Evolutionary conservation across 441 rosid genomes (phyloP).

Genomic region (Aquilaria agallochum): DNA sequence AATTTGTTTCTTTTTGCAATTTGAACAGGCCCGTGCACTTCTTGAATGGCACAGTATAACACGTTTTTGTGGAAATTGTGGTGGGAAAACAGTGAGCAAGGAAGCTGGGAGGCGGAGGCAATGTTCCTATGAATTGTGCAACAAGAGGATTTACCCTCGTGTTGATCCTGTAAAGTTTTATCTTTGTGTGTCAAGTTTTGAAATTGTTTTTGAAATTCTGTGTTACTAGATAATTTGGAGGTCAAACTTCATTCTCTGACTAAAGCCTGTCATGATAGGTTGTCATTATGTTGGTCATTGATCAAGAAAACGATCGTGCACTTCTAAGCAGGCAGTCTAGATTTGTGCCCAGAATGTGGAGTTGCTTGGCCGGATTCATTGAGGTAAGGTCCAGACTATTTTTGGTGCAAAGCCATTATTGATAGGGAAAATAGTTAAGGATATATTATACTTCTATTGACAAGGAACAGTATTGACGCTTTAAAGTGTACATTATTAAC

Average conservation of each 20-base stretch:
- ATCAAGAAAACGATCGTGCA: conserved; percentile 65
- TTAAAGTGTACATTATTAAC: too few species aligned
- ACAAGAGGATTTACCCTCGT: conserved; percentile 71
- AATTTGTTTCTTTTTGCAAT: too few species aligned
- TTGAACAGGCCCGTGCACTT: conserved; percentile 69
- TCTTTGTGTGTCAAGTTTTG: conserved; percentile 8
- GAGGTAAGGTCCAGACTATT: conserved; percentile 38
- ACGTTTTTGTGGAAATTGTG: conserved; percentile 72
- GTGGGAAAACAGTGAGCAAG: conserved; percentile 39
- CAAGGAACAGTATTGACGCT: too few species aligned
- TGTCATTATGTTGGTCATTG: conserved; percentile 88
- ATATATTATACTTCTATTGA: too few species aligned
- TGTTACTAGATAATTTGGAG: not conserved
- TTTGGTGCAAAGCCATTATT: too few species aligned
- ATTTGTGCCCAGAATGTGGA: conserved; percentile 88
- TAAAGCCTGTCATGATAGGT: conserved; percentile 35
- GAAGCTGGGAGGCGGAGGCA: conserved; percentile 80
- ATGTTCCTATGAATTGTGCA: conserved; percentile 54
- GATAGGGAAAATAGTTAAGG: too few species aligned
- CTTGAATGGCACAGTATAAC: conserved; percentile 73
- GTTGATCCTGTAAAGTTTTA: conserved; percentile 67
- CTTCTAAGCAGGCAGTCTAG: conserved; percentile 77
- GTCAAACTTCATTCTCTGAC: conserved; percentile 4
- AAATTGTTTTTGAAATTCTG: conserved; percentile 1
- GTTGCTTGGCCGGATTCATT: conserved; percentile 87